phyloP scores from a whole-genome alignment of 768 basidiomycete species.

The Mrakia blollopis region DNA sequence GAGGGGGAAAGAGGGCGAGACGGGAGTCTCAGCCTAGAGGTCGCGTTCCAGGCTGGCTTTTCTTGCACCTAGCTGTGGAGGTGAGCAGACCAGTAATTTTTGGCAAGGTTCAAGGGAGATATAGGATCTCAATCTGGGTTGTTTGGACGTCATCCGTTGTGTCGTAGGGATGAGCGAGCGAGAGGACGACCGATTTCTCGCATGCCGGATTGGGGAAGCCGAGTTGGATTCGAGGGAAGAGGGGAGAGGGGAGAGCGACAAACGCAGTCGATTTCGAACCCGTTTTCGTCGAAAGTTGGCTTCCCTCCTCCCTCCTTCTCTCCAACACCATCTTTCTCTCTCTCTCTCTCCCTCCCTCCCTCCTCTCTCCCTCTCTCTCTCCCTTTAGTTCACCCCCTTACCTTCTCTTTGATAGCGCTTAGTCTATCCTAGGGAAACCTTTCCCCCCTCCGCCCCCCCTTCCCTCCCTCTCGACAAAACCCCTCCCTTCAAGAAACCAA shows the following conservation, averaged over 20 bases:
- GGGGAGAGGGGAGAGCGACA: neutral
- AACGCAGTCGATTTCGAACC: neutral
- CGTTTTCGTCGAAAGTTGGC: neutral
- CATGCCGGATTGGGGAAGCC: neutral
- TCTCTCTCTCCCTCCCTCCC: neutral
- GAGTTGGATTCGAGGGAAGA: neutral
- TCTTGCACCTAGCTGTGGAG: no score
- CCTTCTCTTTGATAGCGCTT: neutral
- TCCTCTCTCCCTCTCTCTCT: conserved; percentile 17
- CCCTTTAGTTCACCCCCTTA: neutral
- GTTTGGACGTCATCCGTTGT: no score
- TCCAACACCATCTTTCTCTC: neutral
- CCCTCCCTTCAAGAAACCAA: neutral
- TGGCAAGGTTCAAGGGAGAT: no score
- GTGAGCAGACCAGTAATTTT: no score
- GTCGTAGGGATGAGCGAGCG: neutral
- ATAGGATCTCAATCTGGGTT: no score
- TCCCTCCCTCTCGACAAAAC: neutral
- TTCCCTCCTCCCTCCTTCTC: neutral
- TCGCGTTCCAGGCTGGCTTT: no score
- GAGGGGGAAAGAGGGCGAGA: neutral
- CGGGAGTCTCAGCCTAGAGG: neutral
- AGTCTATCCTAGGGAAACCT: no score
- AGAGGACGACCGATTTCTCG: neutral
- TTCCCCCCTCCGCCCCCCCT: neutral